Evolutionary conservation across 2,329 filamentous ascomycete species (phyloP).

Genomic region (Sarocladium oryzae): DNA sequence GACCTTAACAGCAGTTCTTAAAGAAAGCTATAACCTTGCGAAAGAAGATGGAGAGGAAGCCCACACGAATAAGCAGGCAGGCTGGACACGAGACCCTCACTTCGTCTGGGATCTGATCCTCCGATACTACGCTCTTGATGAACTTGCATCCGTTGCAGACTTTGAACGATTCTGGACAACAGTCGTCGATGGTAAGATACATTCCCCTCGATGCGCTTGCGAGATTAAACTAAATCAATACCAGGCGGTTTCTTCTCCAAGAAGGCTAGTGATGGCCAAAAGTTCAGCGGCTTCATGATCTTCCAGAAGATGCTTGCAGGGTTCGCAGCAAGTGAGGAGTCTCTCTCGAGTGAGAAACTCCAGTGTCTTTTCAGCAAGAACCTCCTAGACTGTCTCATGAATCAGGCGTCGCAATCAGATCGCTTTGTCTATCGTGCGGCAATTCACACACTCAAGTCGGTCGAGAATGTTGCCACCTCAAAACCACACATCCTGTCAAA

Average conservation of each 20-base stretch:
- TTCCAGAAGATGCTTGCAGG: constrained; percentile 67
- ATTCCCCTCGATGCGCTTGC: no score
- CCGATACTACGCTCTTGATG: constrained; percentile 38
- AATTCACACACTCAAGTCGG: constrained; percentile 63
- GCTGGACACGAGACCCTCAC: constrained; percentile 73
- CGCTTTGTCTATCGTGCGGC: constrained; percentile 76
- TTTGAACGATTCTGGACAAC: constrained; percentile 81
- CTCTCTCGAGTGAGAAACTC: constrained; percentile 28
- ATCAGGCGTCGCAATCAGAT: constrained; percentile 72
- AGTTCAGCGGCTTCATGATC: constrained; percentile 85
- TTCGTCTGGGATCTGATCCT: constrained; percentile 84
- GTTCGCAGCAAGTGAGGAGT: constrained; percentile 34
- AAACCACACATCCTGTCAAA: constrained; percentile 52
- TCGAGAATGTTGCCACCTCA: constrained; percentile 58
- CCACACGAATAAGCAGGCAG: constrained; percentile 55
- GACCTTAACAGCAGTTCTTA: constrained; percentile 69
- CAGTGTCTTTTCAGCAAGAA: constrained; percentile 72
- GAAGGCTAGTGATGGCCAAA: constrained; percentile 77
- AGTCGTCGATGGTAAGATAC: constrained; percentile 70
- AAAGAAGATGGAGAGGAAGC: constrained; percentile 36
- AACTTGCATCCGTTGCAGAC: constrained; percentile 31
- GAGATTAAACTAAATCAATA: constrained; percentile 21
- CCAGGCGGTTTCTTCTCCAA: constrained; percentile 77
- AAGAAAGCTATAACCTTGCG: constrained; percentile 56
- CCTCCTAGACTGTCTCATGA: constrained; percentile 72